These are phyloP conservation scores for Podaxis rugospora DNA, from an alignment of 768 basidiomycete genomes.

Conservation along the genomic window DNA sequence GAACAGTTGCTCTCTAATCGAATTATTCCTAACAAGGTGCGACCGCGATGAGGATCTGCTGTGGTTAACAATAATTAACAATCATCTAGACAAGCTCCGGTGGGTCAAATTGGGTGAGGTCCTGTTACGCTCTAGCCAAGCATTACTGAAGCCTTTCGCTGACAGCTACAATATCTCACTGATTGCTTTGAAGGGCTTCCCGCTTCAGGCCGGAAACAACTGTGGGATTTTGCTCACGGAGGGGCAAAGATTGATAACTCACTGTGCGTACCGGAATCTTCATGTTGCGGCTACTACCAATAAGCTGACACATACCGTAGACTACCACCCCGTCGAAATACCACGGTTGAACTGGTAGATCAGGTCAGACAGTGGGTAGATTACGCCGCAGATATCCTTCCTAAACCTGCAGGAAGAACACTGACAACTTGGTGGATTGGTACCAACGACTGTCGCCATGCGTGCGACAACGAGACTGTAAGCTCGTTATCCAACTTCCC, in stretches of 20 bases:
- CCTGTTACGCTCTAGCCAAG: background rate
- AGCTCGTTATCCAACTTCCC: background rate
- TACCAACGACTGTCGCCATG: background rate
- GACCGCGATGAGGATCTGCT: background rate
- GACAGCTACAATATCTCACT: background rate
- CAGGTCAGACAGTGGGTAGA: conserved; percentile 4
- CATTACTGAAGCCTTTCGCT: background rate
- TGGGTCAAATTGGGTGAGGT: background rate
- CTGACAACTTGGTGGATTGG: conserved; percentile 3
- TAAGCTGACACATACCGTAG: background rate
- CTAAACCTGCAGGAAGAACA: background rate
- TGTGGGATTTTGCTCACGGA: conserved; percentile 8
- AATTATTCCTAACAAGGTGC: conserved; percentile 1
- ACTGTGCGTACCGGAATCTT: background rate
- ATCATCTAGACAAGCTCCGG: no score
- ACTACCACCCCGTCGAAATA: background rate
- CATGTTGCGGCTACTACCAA: no score
- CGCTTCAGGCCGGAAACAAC: background rate
- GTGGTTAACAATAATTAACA: no score
- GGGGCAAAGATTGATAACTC: background rate
- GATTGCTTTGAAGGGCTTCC: conserved; percentile 3
- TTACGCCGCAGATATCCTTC: conserved; percentile 5
- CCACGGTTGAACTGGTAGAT: background rate
- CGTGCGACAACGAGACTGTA: background rate
- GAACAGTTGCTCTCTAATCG: background rate